A percentile compares a stretch with the other conserved stretches of the same genome.
phyloP scores from a whole-genome alignment of 2,329 filamentous ascomycete species.

The Aspergillus sclerotialis region DNA sequence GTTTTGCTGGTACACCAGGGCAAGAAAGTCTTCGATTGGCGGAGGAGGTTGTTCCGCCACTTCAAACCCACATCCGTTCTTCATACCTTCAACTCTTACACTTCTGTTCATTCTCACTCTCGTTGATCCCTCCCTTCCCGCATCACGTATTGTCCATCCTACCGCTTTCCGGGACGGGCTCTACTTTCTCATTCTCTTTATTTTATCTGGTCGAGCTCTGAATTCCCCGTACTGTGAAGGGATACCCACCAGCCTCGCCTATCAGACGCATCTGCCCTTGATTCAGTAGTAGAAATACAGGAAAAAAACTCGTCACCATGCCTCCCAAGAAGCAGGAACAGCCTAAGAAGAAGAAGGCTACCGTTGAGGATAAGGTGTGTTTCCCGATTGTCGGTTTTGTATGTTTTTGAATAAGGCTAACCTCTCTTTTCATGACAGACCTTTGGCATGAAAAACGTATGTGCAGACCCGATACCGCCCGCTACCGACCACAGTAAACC shows the following conservation, averaged over 20 bases:
- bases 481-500: too few relatives aligned
- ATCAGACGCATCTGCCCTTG: too few relatives aligned
- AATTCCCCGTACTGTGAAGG: too few relatives aligned
- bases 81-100: too few relatives aligned
- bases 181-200: neutral
- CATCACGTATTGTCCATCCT: neutral
- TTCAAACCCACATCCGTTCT: constrained; percentile 19
- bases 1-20: too few relatives aligned
- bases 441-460: constrained; percentile 96
- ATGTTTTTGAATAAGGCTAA: constrained; percentile 12
- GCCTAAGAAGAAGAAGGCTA: constrained; percentile 43
- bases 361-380: constrained; percentile 70
- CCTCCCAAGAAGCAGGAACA: constrained; percentile 42
- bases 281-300: too few relatives aligned
- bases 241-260: too few relatives aligned
- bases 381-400: constrained; percentile 1
- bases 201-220: too few relatives aligned
- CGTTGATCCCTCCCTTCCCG: constrained; percentile 1
- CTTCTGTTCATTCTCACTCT: constrained; percentile 1
- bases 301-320: constrained; percentile 32
- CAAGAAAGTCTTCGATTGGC: too few relatives aligned
- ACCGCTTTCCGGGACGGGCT: too few relatives aligned
- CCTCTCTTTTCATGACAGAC: constrained; percentile 43
- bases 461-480: too few relatives aligned
- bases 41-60: constrained; percentile 19